Conservation (phyloP, 2,329 filamentous ascomycete genomes). For the Ciborinia camelliae region DNA sequence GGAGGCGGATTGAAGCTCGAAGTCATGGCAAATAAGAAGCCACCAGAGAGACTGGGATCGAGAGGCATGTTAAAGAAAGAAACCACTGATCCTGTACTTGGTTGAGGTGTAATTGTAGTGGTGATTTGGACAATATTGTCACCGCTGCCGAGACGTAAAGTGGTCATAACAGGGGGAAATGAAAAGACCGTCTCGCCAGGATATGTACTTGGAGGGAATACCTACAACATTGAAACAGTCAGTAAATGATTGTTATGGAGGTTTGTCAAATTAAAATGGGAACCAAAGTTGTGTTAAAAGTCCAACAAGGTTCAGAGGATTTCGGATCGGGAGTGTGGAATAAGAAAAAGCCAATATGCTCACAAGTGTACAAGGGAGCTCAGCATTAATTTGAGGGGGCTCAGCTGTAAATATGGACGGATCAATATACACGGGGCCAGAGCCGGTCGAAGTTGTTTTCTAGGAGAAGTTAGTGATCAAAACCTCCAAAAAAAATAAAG, state of each 20-base stretch:
- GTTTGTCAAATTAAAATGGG: no score
- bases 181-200: neutral
- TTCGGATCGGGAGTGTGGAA: neutral
- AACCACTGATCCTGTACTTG: neutral
- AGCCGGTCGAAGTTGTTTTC: neutral
- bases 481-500: neutral
- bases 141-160: neutral
- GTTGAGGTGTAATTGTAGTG: neutral
- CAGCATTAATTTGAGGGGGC: neutral
- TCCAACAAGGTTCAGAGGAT: no score
- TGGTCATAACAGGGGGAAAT: neutral
- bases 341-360: neutral
- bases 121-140: neutral
- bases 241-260: neutral
- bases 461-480: neutral
- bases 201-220: slow-evolving; percentile 6
- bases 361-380: slow-evolving; percentile 2
- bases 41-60: no score
- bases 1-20: slow-evolving; percentile 7
- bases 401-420: neutral
- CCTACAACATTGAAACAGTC: neutral
- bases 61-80: neutral
- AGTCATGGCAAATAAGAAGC: neutral
- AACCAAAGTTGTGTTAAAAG: no score
- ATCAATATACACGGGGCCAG: neutral